Evolutionary conservation across 2,329 filamentous ascomycete genomes (phyloP), one percentile per base, ranked within the genome.

Genomic region (Fusarium chaquense): DNA sequence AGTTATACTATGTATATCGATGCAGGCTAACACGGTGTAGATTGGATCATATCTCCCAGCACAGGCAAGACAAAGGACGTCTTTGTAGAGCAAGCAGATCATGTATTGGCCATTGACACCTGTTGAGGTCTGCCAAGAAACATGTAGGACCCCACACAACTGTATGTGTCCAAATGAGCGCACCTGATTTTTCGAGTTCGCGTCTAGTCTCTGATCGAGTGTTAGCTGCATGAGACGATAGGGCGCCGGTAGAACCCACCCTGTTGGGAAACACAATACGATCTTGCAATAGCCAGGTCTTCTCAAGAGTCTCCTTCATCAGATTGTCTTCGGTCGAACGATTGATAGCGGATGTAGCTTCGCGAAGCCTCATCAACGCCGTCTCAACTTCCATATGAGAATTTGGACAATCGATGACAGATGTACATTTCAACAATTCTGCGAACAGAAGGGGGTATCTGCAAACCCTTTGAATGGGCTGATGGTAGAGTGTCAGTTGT

Each of bases 401-500:
- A 65, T 89, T 89, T 0, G 94, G 93, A 74, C 94, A 97, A 76
- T 98, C 95, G 58, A 87, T 90, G 2, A 93, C 92, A 3, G 93
- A 93, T 0, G 94, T 98, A 70, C 91, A 87, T 74, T 91, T 94
- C 63, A 94, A 85, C 11, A 99, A 84, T 74, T 98, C 93, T 7
- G 89, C 86, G 75, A 98, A 94, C 3, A 98, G 83, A 6, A 99
- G 83, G 13, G 93, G 93, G 76, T 98, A 98, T 81, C 92, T 93
- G 82, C 93, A 97, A 24, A 98, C 87, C 58, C 95, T 88, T 80
- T 99, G 95, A 22, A 98, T 94, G 1, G 95, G 96, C 93, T 97
- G 57, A 20, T 40, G 22, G 30, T 18, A 24, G 26, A 3, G 40
- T 36, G 47, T 65, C 11, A 70, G 56, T 30, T 24, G 11, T 6